phyloP scores from a whole-genome alignment of 805 yeast genomes.

The Limtongozyma cylindracea region DNA sequence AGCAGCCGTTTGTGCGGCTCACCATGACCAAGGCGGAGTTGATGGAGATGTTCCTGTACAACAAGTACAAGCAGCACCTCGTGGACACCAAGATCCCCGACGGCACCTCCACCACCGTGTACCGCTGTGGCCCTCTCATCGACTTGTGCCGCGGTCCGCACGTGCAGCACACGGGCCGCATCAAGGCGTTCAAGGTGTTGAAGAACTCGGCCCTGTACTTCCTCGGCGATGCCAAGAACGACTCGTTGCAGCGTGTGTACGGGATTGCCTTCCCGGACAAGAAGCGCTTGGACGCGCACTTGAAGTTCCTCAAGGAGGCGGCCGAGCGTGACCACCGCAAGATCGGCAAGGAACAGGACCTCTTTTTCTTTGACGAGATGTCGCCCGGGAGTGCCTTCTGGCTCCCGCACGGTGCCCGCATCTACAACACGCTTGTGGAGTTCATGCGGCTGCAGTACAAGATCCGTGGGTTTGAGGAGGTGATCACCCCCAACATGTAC shows the following conservation, averaged over 20 bases:
- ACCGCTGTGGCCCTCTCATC: conserved; percentile 92
- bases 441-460: conserved; percentile 67
- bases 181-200: conserved; percentile 80
- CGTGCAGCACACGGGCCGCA: conserved; percentile 90
- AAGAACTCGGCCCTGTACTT: conserved; percentile 94
- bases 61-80: conserved; percentile 81
- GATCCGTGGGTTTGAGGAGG: conserved; percentile 92
- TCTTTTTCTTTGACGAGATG: conserved; percentile 86
- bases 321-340: conserved; percentile 90
- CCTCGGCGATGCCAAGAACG: conserved; percentile 79
- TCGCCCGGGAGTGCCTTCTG: conserved; percentile 97
- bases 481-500: conserved; percentile 97
- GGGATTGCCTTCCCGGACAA: conserved; percentile 98
- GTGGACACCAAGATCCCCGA: conserved; percentile 82
- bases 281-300: conserved; percentile 81
- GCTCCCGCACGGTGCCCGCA: conserved; percentile 98
- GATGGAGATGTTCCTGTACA: conserved; percentile 81
- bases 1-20: conserved; percentile 85
- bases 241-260: conserved; percentile 88
- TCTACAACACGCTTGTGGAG: conserved; percentile 69
- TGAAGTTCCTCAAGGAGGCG: conserved; percentile 89
- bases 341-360: conserved; percentile 89
- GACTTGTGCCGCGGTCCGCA: conserved; percentile 97
- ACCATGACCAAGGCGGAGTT: conserved; percentile 81
- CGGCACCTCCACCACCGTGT: conserved; percentile 87